These are phyloP conservation scores for Mimosa pudica DNA, from an alignment of 306 rosid genomes.

Conservation along the genomic window DNA sequence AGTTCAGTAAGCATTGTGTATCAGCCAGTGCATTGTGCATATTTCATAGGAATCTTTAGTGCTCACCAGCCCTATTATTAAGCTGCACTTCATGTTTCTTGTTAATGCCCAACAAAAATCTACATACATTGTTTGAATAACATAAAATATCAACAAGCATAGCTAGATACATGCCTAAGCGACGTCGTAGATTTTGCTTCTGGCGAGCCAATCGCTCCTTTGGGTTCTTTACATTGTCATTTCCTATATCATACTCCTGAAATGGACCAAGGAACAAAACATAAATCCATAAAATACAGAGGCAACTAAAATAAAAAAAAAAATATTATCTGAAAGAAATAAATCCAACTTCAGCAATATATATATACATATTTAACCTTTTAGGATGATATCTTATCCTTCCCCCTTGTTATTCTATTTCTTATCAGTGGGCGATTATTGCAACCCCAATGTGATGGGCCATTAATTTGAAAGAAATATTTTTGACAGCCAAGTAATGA, in stretches of 20 bases:
- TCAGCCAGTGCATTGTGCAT: not conserved
- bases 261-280: constrained; percentile 34
- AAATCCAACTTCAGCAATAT: not conserved
- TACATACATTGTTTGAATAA: not conserved
- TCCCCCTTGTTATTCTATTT: not conserved
- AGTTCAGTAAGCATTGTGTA: not conserved
- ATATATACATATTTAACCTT: not conserved
- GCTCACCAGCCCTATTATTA: not conserved
- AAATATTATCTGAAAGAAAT: not conserved
- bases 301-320: constrained; percentile 1
- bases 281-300: not conserved
- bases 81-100: not conserved
- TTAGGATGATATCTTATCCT: not conserved
- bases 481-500: not conserved
- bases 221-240: constrained; percentile 72
- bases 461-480: not conserved
- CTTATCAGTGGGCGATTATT: not conserved
- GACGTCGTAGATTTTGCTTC: constrained; percentile 89
- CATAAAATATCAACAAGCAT: not conserved
- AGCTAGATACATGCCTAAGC: constrained; percentile 62
- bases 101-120: constrained; percentile 24
- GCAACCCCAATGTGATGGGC: not conserved
- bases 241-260: constrained; percentile 88
- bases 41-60: not conserved
- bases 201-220: constrained; percentile 94